Conservation (phyloP, 306 rosid species). For the Trifolium pratense region DNA sequence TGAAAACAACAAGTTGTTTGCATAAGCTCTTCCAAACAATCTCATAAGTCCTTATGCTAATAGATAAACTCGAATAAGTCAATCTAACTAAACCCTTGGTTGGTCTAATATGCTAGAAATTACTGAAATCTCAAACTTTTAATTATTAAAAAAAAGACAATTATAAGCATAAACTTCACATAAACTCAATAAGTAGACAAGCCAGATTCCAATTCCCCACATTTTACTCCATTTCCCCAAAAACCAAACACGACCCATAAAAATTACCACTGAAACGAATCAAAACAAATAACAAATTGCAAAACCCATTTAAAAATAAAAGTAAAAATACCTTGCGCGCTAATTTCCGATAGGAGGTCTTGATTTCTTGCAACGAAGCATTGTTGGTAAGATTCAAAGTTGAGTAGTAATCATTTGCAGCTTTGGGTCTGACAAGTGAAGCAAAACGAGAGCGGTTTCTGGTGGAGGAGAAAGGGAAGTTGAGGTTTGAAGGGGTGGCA, state of each 20-base stretch:
- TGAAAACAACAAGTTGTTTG: no score
- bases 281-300: not conserved
- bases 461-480: conserved; percentile 30
- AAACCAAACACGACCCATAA: conserved; percentile 42
- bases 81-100: no score
- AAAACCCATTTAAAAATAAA: not conserved
- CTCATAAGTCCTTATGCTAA: no score
- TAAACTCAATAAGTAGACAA: conserved; percentile 19
- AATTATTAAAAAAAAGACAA: not conserved
- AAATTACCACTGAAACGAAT: not conserved
- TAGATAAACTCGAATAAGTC: no score
- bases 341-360: conserved; percentile 71
- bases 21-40: no score
- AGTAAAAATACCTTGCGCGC: conserved; percentile 80
- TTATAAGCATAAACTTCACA: not conserved
- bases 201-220: conserved; percentile 13
- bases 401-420: conserved; percentile 66
- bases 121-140: not conserved
- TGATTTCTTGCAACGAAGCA: conserved; percentile 82
- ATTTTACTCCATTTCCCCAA: conserved; percentile 31
- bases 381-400: conserved; percentile 61
- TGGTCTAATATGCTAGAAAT: not conserved
- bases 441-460: conserved; percentile 40
- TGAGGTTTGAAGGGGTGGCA: conserved; percentile 44
- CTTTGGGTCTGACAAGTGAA: conserved; percentile 49